Conservation (phyloP, 768 basidiomycete genomes). For the Podaxis sp. region DNA sequence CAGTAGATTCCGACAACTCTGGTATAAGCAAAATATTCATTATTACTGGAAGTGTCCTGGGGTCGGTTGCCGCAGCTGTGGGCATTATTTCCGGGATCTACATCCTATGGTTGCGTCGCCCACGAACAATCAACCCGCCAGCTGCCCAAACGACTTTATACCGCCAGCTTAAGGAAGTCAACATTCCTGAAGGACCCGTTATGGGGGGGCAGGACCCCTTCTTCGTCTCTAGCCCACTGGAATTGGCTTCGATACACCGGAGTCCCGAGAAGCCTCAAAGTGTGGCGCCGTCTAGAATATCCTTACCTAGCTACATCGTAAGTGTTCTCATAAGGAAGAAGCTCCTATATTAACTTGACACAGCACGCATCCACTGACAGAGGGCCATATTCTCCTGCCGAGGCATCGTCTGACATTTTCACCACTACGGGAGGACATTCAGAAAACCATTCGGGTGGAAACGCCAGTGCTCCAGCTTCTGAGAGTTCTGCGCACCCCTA, state of each 20-base stretch:
- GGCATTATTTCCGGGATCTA: not conserved
- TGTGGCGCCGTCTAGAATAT: not conserved
- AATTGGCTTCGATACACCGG: not conserved
- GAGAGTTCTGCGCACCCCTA: not conserved
- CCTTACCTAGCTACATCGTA: not conserved
- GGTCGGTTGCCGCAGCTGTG: not conserved
- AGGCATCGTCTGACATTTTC: constrained; percentile 12
- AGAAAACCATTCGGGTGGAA: not conserved
- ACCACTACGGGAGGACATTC: not conserved
- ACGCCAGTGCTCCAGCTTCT: not conserved
- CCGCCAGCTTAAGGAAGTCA: not conserved
- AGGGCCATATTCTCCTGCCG: constrained; percentile 13
- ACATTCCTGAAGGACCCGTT: not conserved
- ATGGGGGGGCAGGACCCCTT: not conserved
- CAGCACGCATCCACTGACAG: not conserved
- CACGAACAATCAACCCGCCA: not conserved
- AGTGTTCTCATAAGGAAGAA: not conserved
- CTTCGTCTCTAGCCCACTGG: constrained; percentile 3
- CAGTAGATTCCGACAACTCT: not conserved
- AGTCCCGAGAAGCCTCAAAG: not conserved
- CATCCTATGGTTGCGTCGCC: not conserved
- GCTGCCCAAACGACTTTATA: not conserved
- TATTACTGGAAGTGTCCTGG: constrained; percentile 4
- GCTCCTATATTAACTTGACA: not conserved
- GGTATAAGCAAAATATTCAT: not conserved